Evolutionary conservation across 2,329 filamentous ascomycete species (phyloP).

Genomic region (Leptographium wingfieldii): DNA sequence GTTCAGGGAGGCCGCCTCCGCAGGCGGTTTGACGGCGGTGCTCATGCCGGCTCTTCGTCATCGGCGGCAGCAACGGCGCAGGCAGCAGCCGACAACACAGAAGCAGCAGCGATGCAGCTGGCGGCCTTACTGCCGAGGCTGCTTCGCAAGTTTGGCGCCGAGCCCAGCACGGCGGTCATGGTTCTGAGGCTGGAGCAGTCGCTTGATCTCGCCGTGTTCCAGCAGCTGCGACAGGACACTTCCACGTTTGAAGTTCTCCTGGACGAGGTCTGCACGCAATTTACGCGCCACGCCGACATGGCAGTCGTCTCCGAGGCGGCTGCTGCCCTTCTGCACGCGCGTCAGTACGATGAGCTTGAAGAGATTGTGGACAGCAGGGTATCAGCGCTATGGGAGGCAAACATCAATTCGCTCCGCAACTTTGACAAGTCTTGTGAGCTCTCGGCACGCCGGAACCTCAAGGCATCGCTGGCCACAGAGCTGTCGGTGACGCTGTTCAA

Average conservation of each 20-base stretch:
- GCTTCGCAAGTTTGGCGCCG: slow-evolving; percentile 86
- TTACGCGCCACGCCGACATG: slow-evolving; percentile 81
- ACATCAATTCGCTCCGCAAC: slow-evolving; percentile 57
- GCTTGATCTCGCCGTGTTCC: slow-evolving; percentile 76
- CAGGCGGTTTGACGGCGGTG: slow-evolving; percentile 41
- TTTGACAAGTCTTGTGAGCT: slow-evolving; percentile 61
- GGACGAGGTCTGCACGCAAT: slow-evolving; percentile 88
- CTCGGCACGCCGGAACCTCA: slow-evolving; percentile 56
- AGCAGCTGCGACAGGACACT: slow-evolving; percentile 76
- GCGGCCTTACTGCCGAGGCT: slow-evolving; percentile 71
- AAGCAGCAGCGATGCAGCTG: slow-evolving; percentile 66
- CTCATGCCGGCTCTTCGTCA: slow-evolving; percentile 21
- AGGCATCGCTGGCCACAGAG: slow-evolving; percentile 50
- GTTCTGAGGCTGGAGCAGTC: slow-evolving; percentile 78
- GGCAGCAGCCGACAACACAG: slow-evolving; percentile 47
- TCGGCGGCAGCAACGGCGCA: not conserved
- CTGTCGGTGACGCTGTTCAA: slow-evolving; percentile 65
- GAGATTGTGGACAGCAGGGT: slow-evolving; percentile 75
- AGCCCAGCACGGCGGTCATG: slow-evolving; percentile 71
- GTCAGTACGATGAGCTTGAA: slow-evolving; percentile 75
- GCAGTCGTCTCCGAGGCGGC: slow-evolving; percentile 75
- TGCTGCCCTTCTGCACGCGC: slow-evolving; percentile 69
- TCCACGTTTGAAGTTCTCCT: slow-evolving; percentile 68
- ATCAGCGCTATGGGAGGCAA: slow-evolving; percentile 74
- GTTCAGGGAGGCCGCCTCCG: slow-evolving; percentile 48